Conservation (phyloP, 495 filamentous ascomycete genomes). For the Penicillium subrubescens region DNA sequence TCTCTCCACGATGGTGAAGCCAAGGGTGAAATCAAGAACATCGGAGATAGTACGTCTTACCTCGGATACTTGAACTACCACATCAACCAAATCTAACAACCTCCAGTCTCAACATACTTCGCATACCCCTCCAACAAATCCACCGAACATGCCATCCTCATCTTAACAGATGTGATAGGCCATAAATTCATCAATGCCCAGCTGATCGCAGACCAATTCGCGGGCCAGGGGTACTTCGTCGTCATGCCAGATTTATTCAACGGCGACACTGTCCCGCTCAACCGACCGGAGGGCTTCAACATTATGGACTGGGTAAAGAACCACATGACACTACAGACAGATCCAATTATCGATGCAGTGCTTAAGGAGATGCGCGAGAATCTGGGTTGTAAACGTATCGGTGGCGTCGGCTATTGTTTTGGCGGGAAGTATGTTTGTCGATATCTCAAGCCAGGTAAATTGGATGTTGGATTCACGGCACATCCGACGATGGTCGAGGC, state of each 20-base stretch:
- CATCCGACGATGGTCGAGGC: constrained; percentile 73
- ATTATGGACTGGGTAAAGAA: constrained; percentile 30
- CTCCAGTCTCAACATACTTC: constrained; percentile 35
- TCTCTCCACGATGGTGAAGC: constrained; percentile 27
- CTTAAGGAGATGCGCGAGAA: constrained; percentile 55
- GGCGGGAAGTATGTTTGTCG: constrained; percentile 58
- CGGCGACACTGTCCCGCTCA: constrained; percentile 36
- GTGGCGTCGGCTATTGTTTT: constrained; percentile 78
- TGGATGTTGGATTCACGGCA: constrained; percentile 59
- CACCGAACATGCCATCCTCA: constrained; percentile 30
- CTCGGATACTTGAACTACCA: not conserved
- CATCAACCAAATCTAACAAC: not conserved
- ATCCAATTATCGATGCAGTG: constrained; percentile 58
- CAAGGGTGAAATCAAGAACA: constrained; percentile 22
- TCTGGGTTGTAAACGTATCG: constrained; percentile 62
- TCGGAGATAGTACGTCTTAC: constrained; percentile 16
- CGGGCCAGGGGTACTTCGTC: constrained; percentile 74
- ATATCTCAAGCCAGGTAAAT: constrained; percentile 21
- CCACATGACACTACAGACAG: constrained; percentile 61
- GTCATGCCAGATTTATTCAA: constrained; percentile 61
- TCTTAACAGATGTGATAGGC: constrained; percentile 39
- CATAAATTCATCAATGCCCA: constrained; percentile 39
- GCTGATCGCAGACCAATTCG: constrained; percentile 68
- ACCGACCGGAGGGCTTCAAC: constrained; percentile 29
- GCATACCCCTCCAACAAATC: constrained; percentile 23